Evolutionary conservation across 306 rosid species (phyloP).

Genomic region (Castanea mollissima): DNA sequence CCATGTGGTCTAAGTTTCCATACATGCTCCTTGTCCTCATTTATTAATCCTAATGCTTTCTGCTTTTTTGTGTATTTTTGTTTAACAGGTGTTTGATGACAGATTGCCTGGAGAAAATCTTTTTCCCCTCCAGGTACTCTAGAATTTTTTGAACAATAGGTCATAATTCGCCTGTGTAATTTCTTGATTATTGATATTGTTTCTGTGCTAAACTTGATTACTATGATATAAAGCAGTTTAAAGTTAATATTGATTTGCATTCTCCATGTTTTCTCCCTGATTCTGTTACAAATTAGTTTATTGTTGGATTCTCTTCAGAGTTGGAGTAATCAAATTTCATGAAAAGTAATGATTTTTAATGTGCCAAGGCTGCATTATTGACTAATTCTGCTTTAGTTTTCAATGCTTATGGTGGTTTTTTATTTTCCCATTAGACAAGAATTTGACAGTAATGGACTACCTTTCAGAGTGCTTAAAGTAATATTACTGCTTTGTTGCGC

Average conservation of each 20-base stretch:
- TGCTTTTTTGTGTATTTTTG: slow-evolving; percentile 1
- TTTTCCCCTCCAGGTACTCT: slow-evolving; percentile 81
- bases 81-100: slow-evolving; percentile 83
- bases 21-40: slow-evolving; percentile 14
- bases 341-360: background rate
- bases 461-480: background rate
- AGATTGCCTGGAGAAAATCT: slow-evolving; percentile 89
- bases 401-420: background rate
- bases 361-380: background rate
- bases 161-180: too few species aligned
- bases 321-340: background rate
- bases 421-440: background rate
- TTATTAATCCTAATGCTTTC: slow-evolving; percentile 21
- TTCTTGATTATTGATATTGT: background rate
- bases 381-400: background rate
- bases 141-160: background rate
- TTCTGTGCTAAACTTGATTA: background rate
- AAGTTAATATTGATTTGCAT: background rate
- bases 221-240: background rate
- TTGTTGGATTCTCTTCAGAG: background rate
- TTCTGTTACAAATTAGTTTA: background rate
- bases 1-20: slow-evolving; percentile 1
- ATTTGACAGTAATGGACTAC: too few species aligned
- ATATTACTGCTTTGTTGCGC: background rate
- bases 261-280: background rate